Evolutionary conservation across 2,329 filamentous ascomycete genomes (phyloP), one percentile per base, ranked within the genome.

Genomic region (Talaromyces sp.): DNA sequence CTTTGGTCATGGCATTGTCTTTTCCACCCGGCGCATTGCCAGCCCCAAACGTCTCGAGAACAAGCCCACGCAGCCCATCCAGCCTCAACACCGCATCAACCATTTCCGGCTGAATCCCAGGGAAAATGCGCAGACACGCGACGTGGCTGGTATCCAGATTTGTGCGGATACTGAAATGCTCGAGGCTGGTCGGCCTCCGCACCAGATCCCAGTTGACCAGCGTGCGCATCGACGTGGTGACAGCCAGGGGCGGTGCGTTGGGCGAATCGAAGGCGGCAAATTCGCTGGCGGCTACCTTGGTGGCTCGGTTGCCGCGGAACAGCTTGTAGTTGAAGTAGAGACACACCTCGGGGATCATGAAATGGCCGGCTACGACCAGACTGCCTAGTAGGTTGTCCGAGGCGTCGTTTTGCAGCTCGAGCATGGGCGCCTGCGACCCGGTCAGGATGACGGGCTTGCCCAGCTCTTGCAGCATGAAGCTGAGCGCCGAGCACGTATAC

Each of bases 251-350:
- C 36, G 89, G 85, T 67, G 87, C 86, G 74, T 96, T 97, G n/a
- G 93, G 93, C 53, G 89, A 92, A 62, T 87, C 89, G 74, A 97
- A 97, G 7, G 92, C 93, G 61, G 91, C 87, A 72, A 96, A 96
- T 59, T 90, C 87, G 62, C 90, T 91, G 6, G 92, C 90, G 15
- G 91, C 93, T 33, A 96, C 86, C 75, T 97, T 97, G 64, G 91
- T 95, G 10, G 90, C 88, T 63, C 93, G 83, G 76, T 96, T 96
- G 17, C 93, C 93, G 28, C 93, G 87, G 78, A 93, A 96, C 22
- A 97, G 84, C 67, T 88, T 91, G 78, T 96, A 90, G 76, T 95
- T 91, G 82, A 97, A 97, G 80, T 96, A 96, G 39, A 97, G 83
- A 72, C 91, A 93, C 58, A 97, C 93, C 74, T 96, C 93, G 0